Evolutionary conservation across 345 rosid species (phyloP).

Genomic region (Lagerstroemia speciosa): DNA sequence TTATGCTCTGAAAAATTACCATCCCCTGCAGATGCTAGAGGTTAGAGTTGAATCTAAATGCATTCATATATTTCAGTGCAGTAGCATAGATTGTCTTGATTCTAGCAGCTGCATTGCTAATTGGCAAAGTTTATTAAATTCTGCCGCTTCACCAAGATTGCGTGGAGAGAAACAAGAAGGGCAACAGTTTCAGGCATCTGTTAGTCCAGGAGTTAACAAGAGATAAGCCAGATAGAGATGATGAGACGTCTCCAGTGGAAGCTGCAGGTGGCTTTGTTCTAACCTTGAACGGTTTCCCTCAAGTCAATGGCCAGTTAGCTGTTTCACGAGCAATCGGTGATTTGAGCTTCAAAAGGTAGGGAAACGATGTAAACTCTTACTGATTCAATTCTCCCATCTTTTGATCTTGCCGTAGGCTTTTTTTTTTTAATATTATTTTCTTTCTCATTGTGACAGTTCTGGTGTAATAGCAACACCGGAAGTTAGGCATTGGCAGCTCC

Average conservation of each 20-base stretch:
- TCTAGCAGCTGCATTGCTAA: too few species aligned
- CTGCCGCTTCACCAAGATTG: too few species aligned
- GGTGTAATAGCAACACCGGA: slow-evolving; percentile 90
- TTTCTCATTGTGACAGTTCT: slow-evolving; percentile 26
- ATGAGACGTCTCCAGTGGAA: slow-evolving; percentile 78
- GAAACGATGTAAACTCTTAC: not conserved
- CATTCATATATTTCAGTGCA: not conserved
- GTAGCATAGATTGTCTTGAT: not conserved
- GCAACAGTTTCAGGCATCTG: slow-evolving; percentile 39
- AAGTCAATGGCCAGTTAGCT: slow-evolving; percentile 85
- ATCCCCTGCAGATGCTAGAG: slow-evolving; percentile 75
- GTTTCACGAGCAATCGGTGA: slow-evolving; percentile 90
- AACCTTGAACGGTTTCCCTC: slow-evolving; percentile 66
- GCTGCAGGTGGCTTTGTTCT: slow-evolving; percentile 83
- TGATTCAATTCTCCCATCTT: not conserved
- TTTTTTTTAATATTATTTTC: not conserved
- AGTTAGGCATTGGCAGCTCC: slow-evolving; percentile 71
- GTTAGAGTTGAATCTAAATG: slow-evolving; percentile 14
- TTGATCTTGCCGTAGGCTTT: not conserved
- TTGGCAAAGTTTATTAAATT: too few species aligned
- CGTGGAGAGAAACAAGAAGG: too few species aligned
- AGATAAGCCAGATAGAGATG: slow-evolving; percentile 85
- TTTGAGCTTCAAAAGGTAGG: slow-evolving; percentile 46
- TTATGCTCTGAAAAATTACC: slow-evolving; percentile 76
- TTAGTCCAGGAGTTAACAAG: slow-evolving; percentile 61